phyloP scores from a whole-genome alignment of 305 asterid species.

The Plantago rigida region DNA sequence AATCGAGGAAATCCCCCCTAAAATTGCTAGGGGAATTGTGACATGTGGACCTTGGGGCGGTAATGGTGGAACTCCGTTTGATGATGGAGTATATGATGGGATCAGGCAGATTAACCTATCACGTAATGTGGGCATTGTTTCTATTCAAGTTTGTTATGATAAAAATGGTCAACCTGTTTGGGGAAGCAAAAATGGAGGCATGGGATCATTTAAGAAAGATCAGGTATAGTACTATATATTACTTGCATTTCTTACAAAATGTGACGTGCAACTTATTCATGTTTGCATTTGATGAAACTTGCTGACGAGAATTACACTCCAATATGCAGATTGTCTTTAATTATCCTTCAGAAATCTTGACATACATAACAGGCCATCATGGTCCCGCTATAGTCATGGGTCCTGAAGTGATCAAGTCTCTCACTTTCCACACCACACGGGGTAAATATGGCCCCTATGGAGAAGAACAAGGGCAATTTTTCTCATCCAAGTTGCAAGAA shows the following conservation, averaged over 20 bases:
- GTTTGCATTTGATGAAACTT: background rate
- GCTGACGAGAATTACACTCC: background rate
- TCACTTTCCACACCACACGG: slow-evolving; percentile 66
- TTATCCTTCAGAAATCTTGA: slow-evolving; percentile 65
- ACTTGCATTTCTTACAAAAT: background rate
- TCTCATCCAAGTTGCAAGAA: slow-evolving; percentile 47
- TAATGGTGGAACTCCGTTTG: slow-evolving; percentile 55
- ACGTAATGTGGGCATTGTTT: slow-evolving; percentile 49
- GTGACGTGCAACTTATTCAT: background rate
- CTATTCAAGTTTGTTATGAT: slow-evolving; percentile 56
- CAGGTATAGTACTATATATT: slow-evolving; percentile 33
- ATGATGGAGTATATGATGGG: slow-evolving; percentile 70
- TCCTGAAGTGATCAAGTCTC: slow-evolving; percentile 57
- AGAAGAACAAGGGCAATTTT: slow-evolving; percentile 59
- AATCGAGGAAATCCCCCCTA: slow-evolving; percentile 39
- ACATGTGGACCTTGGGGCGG: slow-evolving; percentile 78
- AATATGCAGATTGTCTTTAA: slow-evolving; percentile 44
- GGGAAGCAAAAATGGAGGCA: slow-evolving; percentile 74
- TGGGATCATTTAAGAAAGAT: slow-evolving; percentile 52
- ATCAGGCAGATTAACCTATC: slow-evolving; percentile 48
- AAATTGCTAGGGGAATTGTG: slow-evolving; percentile 33
- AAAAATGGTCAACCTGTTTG: slow-evolving; percentile 48
- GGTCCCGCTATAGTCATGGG: slow-evolving; percentile 63
- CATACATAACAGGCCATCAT: slow-evolving; percentile 57
- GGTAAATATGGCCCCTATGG: slow-evolving; percentile 68